Evolutionary conservation across 148 eudicot genomes (phyloP), one percentile per base, ranked within the genome.

Genomic region (Persicaria maculosa): DNA sequence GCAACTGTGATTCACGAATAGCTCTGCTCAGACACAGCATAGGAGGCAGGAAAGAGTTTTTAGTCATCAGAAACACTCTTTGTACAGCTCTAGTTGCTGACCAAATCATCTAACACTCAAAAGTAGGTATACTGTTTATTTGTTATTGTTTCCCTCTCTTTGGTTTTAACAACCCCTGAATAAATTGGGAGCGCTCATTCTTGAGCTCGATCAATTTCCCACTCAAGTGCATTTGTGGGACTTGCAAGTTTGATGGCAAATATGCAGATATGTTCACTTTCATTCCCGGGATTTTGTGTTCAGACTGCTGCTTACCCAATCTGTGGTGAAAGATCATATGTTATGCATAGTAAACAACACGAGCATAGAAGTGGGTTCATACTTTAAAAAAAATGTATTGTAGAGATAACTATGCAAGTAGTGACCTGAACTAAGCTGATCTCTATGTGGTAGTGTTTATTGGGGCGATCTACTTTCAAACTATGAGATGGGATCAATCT

Each of bases 11-110:
- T 59, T 59, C 45, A 43, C 15, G 70, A 65, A 31, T 65, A 43
- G 70, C 70, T 36, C 70, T 65, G 70, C 70, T 65, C 46, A 65
- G 70, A 65, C 44, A 61, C 44, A 62, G 44, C 47, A 14, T n/a
- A 55, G 22, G 15, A 40, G 47, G 44, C 40, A 31, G 40, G 11
- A 22, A 8, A 65, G 70, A 40, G 47, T 65, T 36, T 65, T 12
- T 40, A 65, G 46, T 40, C 70, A 43, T 65, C 44, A 65, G 19
- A 65, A 65, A 31, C 44, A 46, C 47, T 7, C 69, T 40, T 65
- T 12, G 70, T 65, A 65, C 70, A 65, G 70, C 16, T 65, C 46
- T 65, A 65, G 70, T 65, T 40, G 19, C 70, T 65, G 17, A 43
- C 70, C 19, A 17, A 12, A 65, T 65, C 31, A 65, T 65, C 45